These are phyloP conservation scores for Stropharia rugosoannulata DNA, from an alignment of 768 basidiomycete genomes.

Conservation along the genomic window DNA sequence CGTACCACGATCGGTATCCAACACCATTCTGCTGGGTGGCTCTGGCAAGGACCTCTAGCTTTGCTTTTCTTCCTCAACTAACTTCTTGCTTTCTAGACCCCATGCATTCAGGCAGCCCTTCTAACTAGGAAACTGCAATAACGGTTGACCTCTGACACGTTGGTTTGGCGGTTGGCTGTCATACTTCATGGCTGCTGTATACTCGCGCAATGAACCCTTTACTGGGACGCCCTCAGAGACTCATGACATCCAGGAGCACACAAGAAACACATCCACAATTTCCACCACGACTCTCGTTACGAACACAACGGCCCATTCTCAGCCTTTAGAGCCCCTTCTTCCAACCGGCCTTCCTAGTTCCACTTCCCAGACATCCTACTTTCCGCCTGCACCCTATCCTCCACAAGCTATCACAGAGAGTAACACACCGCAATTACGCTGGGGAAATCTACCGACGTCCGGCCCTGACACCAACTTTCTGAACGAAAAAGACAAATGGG, in stretches of 20 bases:
- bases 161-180: conserved; percentile 15
- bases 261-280: conserved; percentile 37
- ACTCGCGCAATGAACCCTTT: conserved; percentile 56
- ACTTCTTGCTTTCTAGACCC: background rate
- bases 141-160: conserved; percentile 10
- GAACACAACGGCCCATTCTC: conserved; percentile 37
- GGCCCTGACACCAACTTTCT: conserved; percentile 23
- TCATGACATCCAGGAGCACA: conserved; percentile 38
- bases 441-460: conserved; percentile 26
- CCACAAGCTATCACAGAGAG: conserved; percentile 23
- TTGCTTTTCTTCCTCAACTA: background rate
- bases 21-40: background rate
- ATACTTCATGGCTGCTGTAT: conserved; percentile 56
- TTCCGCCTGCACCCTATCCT: conserved; percentile 27
- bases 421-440: conserved; percentile 19
- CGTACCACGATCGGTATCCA: conserved; percentile 4
- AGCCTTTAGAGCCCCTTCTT: conserved; percentile 44
- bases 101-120: conserved; percentile 11
- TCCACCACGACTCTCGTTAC: conserved; percentile 38
- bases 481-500: conserved; percentile 29
- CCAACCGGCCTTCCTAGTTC: conserved; percentile 26
- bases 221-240: conserved; percentile 29
- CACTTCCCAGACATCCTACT: conserved; percentile 22
- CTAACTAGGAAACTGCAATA: conserved; percentile 7
- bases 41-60: background rate